Base-by-base conservation (phyloP, 441 rosid species). In the Mallotus japonicus region DNA sequence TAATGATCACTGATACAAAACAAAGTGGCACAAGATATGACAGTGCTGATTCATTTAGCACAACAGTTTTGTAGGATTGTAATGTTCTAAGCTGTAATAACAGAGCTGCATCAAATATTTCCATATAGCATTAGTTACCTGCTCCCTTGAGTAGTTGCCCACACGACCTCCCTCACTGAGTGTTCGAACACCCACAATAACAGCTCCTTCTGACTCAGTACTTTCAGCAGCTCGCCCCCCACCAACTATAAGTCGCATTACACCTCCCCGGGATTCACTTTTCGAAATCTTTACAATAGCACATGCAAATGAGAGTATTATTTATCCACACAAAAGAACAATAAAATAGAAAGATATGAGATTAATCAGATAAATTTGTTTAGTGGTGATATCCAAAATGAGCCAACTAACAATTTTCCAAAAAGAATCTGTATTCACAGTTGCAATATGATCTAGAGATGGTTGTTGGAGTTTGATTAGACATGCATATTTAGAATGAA, bases 81-180 rank as follows among this genome's bases (percentile, higher is more conserved):
- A 55, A 55, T 55, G 44, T 17, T 44, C 13, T 20, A 46, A 42
- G 37, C 10, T 44, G 55, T 20, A 65, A 46, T 6, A 46, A 46
- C 13, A 44, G 12, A 49, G 69, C 69, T 14, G 19, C 57, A 65
- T 13, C 62, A 70, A 70, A 58, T 24, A 42, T 32, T 54, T 54
- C 20, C 57, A 66, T 62, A 70, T 55, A 42, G n/a, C 79, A 78
- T 40, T 64, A 69, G 54, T 22, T 72, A 89, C 99, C 97, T 96
- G 99, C 82, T 94, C 99, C 87, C 99, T 92, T 19, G 99, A 90
- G 85, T 92, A 94, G 82, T 88, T 92, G 63, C 99, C 97, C 75
- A 96, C 99, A 59, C 98, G 92, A 76, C 99, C 98, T 80, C 98
- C 97, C 87, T 96, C 99, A 24, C 98, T 94, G 68, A 96, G 95